These are phyloP conservation scores for Escallonia herrerae DNA, from an alignment of 129 eudicot species.

Conservation along the genomic window DNA sequence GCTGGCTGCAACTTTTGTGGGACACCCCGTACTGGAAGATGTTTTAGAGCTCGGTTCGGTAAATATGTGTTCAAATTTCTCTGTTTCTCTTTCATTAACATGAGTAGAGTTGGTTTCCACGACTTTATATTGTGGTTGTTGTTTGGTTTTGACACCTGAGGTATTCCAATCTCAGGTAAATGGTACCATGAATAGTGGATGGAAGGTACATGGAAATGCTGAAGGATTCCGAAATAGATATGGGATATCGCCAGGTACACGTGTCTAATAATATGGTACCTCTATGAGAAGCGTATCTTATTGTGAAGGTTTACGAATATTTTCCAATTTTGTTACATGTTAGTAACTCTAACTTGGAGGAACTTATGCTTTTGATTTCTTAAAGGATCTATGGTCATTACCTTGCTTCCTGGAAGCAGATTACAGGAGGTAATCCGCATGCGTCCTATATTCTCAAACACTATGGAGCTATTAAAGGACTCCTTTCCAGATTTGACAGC, in stretches of 20 bases:
- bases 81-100: conserved; percentile 3
- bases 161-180: conserved; percentile 26
- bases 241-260: conserved; percentile 63
- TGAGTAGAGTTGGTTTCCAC: no score
- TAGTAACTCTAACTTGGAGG: no score
- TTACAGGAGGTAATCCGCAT: conserved; percentile 86
- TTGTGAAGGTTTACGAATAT: background rate
- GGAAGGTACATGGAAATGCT: conserved; percentile 55
- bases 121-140: conserved; percentile 1
- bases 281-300: background rate
- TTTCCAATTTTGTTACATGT: background rate
- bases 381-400: conserved; percentile 48
- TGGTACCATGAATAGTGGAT: conserved; percentile 17
- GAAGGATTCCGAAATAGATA: conserved; percentile 41
- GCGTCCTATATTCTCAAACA: conserved; percentile 70
- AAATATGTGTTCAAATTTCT: background rate
- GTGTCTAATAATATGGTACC: conserved; percentile 2
- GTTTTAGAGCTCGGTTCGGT: conserved; percentile 50
- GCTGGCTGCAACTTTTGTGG: conserved; percentile 79
- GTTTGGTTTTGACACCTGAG: background rate
- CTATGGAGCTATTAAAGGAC: conserved; percentile 44
- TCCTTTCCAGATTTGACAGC: conserved; percentile 41
- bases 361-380: conserved; percentile 1
- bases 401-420: conserved; percentile 94
- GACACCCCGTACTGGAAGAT: conserved; percentile 91